These are phyloP conservation scores for Arthrobotrys iridis DNA, from an alignment of 2,329 filamentous ascomycete species.

Conservation along the genomic window DNA sequence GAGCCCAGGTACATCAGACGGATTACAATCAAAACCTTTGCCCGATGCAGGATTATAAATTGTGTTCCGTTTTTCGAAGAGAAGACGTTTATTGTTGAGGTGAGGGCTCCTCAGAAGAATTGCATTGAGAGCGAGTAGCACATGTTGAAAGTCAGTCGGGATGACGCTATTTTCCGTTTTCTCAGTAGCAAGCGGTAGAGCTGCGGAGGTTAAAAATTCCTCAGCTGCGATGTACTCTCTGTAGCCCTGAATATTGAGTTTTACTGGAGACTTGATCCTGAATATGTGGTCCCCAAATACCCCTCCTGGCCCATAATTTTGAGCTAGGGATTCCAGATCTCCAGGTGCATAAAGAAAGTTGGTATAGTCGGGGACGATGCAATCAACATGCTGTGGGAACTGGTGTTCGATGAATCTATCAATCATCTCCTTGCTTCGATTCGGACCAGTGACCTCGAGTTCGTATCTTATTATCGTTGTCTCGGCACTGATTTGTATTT, in stretches of 20 bases:
- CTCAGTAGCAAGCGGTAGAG: not conserved
- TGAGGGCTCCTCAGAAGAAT: conserved; percentile 29
- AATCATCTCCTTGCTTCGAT: conserved; percentile 23
- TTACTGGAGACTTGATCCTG: not conserved
- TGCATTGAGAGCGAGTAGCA: conserved; percentile 33
- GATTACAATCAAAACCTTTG: not conserved
- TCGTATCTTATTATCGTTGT: conserved; percentile 68
- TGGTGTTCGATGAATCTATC: conserved; percentile 12
- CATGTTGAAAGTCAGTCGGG: not conserved
- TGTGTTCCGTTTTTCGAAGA: conserved; percentile 35
- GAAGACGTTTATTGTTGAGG: not conserved
- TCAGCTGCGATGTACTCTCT: conserved; percentile 4
- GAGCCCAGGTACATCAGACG: not conserved
- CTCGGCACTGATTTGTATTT: conserved; percentile 58
- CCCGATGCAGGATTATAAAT: not conserved
- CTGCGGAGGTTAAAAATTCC: not conserved
- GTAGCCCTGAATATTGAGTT: conserved; percentile 3
- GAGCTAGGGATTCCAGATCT: not conserved
- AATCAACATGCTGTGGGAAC: not conserved
- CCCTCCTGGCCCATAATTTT: too few species aligned
- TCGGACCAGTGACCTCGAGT: not conserved
- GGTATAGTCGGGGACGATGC: conserved; percentile 27
- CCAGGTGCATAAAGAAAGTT: conserved; percentile 15
- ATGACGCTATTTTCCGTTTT: conserved; percentile 29
- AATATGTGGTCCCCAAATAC: not conserved